Evolutionary conservation across 164 flowering plant genomes (phyloP), one percentile per base, ranked within the genome.

Genomic region (Vitis cinerea): DNA sequence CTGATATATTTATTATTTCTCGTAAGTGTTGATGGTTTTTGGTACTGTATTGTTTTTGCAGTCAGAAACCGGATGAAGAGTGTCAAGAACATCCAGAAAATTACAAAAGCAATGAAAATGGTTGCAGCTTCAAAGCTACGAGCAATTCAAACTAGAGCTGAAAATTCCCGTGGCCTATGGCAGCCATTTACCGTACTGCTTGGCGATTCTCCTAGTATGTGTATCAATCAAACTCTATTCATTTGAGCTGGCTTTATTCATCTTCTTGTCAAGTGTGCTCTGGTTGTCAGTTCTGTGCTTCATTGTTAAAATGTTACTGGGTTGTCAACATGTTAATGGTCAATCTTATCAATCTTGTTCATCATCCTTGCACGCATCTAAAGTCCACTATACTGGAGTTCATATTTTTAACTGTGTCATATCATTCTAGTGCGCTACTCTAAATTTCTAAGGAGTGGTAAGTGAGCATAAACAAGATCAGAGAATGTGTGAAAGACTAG

Each of bases 91-190:
- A 95, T 95, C 71, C 99, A 95, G 81, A 95, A 95, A 69, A 95
- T 95, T 70, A 95, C 99, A 10, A 94, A 94, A 89, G 99, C 99
- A 14, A 95, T 95, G 99, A 95, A 95, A 79, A 95, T 94, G 99
- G 99, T 94, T 81, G 99, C 99, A 74, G 99, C 98, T 61, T 94
- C 99, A 50, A 94, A 94, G 82, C 82, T 94, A 11, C 83, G 98
- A 73, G 91, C 88, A 13, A 83, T 94, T 80, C 97, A 94, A 82
- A n/a, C 66, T 8, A 90, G 69, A 80, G 85, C 99, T 68, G 99
- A 92, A 80, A 94, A 94, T 74, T 92, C 99, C 50, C 99, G 99
- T 83, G 99, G 99, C 62, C 76, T 93, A 10, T 95, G 98, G 98
- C 99, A 94, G 80, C 99, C 99, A 64, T 94, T 94, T 74, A 86